These are phyloP conservation scores for Trebouxia gelatinosa DNA, from an alignment of 163 green algal genomes.

Conservation along the genomic window DNA sequence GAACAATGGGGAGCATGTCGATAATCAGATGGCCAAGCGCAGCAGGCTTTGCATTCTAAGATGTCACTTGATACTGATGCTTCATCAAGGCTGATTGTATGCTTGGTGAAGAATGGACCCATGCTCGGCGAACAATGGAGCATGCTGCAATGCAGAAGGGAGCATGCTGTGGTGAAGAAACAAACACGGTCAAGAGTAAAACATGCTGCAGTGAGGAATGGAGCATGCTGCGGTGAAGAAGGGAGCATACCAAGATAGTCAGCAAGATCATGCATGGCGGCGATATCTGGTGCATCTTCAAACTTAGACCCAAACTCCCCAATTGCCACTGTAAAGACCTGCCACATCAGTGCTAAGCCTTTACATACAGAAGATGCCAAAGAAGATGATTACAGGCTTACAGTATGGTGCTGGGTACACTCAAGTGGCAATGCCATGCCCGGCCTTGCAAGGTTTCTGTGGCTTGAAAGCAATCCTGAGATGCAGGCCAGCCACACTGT, in stretches of 20 bases:
- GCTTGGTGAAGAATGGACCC: not conserved
- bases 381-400: not conserved
- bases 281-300: not conserved
- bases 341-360: not conserved
- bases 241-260: not conserved
- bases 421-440: not conserved
- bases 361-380: too few species aligned
- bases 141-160: too few species aligned
- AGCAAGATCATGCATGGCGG: constrained; percentile 18
- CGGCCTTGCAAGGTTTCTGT: not conserved
- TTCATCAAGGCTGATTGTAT: not conserved
- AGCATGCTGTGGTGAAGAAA: not conserved
- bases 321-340: constrained; percentile 14
- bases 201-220: not conserved
- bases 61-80: too few species aligned
- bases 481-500: not conserved
- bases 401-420: not conserved
- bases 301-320: constrained; percentile 28
- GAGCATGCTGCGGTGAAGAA: not conserved
- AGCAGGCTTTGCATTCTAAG: too few species aligned
- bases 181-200: not conserved
- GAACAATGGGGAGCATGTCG: too few species aligned
- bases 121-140: not conserved
- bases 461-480: not conserved
- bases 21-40: too few species aligned